Evolutionary conservation across 2,329 filamentous ascomycete species (phyloP).

Genomic region (Aspergillus clavatus): DNA sequence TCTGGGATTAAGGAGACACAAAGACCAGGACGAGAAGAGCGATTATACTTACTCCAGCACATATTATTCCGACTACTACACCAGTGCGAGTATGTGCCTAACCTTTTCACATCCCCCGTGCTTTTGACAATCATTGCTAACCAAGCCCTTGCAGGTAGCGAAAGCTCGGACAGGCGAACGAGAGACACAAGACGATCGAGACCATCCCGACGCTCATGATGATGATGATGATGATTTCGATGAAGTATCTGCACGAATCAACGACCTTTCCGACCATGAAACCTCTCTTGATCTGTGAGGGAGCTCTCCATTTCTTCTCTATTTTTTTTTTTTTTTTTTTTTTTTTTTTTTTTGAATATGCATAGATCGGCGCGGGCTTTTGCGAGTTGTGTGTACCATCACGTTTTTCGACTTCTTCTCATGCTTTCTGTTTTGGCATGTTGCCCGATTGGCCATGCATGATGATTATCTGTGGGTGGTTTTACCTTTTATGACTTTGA

Average conservation of each 20-base stretch:
- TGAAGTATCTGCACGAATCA: background rate
- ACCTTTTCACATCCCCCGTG: constrained; percentile 1
- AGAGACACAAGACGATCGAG: constrained; percentile 28
- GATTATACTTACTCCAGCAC: constrained; percentile 36
- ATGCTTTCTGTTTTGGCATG: background rate
- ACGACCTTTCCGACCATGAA: background rate
- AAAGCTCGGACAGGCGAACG: constrained; percentile 41
- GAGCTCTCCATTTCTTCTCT: too few species aligned
- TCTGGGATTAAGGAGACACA: constrained; percentile 42
- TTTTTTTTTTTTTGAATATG: background rate
- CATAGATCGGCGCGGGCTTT: constrained; percentile 15
- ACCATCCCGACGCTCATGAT: constrained; percentile 27
- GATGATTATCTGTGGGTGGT: constrained; percentile 5
- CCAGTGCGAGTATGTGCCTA: constrained; percentile 37
- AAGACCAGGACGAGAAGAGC: constrained; percentile 37
- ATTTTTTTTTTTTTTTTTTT: constrained; percentile 1
- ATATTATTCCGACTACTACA: constrained; percentile 40
- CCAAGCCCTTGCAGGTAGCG: constrained; percentile 33
- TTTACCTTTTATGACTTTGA: constrained; percentile 4
- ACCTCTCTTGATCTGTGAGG: background rate
- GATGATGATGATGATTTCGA: constrained; percentile 17
- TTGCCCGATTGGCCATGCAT: background rate
- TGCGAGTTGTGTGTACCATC: constrained; percentile 6
- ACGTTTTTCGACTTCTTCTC: too few species aligned
- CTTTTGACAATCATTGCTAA: constrained; percentile 6